Percentiles rank a stretch among this genome's conserved stretches.
These are phyloP conservation scores for Sporothrix curviconia DNA, from an alignment of 2,329 filamentous ascomycete genomes.

Conservation along the genomic window DNA sequence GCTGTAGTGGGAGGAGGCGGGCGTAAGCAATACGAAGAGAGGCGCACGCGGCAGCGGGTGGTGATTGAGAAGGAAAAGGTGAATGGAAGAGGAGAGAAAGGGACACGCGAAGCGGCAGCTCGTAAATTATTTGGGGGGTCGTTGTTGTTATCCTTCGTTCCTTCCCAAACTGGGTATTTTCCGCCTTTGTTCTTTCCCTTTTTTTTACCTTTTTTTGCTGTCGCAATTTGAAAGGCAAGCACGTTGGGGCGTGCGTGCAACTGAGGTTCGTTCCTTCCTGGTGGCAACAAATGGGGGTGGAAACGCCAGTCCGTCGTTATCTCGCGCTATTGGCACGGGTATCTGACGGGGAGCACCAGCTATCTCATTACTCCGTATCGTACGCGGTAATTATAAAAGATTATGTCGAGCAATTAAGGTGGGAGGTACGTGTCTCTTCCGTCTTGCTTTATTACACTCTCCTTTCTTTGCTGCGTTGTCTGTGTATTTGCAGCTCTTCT, in stretches of 20 bases:
- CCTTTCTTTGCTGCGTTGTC: neutral
- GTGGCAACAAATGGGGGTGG: neutral
- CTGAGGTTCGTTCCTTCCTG: conserved; percentile 3
- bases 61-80: neutral
- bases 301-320: conserved; percentile 10
- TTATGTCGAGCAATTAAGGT: neutral
- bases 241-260: conserved; percentile 1
- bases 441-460: neutral
- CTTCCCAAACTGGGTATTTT: neutral
- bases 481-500: neutral
- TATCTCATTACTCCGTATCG: too few species aligned
- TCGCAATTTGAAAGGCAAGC: conserved; percentile 1
- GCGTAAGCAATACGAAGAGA: conserved; percentile 4
- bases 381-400: too few species aligned
- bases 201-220: neutral
- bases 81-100: neutral
- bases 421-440: neutral
- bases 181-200: neutral
- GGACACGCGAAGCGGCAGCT: neutral
- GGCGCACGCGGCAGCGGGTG: neutral
- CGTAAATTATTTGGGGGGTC: neutral
- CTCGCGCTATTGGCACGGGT: conserved; percentile 7
- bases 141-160: neutral
- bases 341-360: too few species aligned
- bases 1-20: neutral